Base-by-base conservation (phyloP, 108 stramenopile genomes). In the Pseudonitzschia multiseries region DNA sequence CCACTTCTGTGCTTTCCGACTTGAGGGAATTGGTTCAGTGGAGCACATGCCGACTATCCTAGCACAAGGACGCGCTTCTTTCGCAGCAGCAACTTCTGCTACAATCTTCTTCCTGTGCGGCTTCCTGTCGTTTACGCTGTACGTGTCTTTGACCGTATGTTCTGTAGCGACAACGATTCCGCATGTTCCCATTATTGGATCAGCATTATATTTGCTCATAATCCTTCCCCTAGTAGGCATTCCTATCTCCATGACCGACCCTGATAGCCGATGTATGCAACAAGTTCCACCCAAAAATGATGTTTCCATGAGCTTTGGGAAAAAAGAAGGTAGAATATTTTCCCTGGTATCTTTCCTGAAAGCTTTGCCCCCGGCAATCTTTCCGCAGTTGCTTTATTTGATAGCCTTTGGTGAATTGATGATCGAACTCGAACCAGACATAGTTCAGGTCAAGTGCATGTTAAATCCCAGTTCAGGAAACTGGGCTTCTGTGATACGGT, bases 201-300 rank as follows among this genome's bases (percentile, higher is more conserved):
- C 89, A 8, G 87, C 90, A 17, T 48, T 96, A 2, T 88, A 83
- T 56, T 69, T 89, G 32, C 83, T 85, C 56, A 57, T 93, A 5
- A 57, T 96, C 24, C 65, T 91, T 40, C 92, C 90, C 31, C 14
- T 81, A 31, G 74, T 93, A 64, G 92, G 89, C 12, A 54, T 93
- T 20, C 79, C 91, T 12, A 82, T 93, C 74, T 78, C 84, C 15
- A 72, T 86, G 70, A 81, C 79, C 21, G 83, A 88, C 46, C 78
- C 80, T 20, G 84, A 84, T 13, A 61, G 46, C n/a, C 63, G 82
- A 28, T 86, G 69, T 42, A 96, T 96, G 94, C 76, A 83, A 29
- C 75, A 78, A 31, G 92, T 93, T 0, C 94, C 94, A 4, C 82
- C 85, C 26, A 96, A 96, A 73, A 93, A 93, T 66, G 94, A 93